Conservation (phyloP, 345 rosid genomes). For the Leavenworthia alabamica region DNA sequence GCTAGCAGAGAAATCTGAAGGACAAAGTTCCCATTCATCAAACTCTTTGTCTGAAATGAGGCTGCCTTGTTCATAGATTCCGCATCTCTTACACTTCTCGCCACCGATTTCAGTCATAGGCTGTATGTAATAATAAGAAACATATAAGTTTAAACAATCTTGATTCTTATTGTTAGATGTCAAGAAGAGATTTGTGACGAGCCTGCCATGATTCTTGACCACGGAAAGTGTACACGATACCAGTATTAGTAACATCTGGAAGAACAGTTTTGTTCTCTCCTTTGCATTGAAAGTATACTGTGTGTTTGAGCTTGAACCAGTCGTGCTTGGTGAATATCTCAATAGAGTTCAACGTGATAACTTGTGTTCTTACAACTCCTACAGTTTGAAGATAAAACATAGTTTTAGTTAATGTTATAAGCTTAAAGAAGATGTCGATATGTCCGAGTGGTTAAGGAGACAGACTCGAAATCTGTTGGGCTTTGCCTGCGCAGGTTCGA, state of each 20-base stretch:
- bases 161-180: neutral
- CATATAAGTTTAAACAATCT: neutral
- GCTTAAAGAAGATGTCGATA: neutral
- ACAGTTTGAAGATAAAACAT: neutral
- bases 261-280: slow-evolving; percentile 50
- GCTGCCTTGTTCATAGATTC: slow-evolving; percentile 67
- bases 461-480: slow-evolving; percentile 99
- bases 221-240: slow-evolving; percentile 37
- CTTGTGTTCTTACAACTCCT: slow-evolving; percentile 36
- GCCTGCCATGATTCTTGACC: slow-evolving; percentile 87
- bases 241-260: slow-evolving; percentile 44
- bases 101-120: slow-evolving; percentile 56
- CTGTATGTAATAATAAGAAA: slow-evolving; percentile 33
- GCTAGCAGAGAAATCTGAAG: slow-evolving; percentile 56
- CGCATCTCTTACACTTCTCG: slow-evolving; percentile 85
- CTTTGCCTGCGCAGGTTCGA: slow-evolving; percentile 99
- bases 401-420: accelerated
- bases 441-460: slow-evolving; percentile 29
- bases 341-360: slow-evolving; percentile 46
- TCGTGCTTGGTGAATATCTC: slow-evolving; percentile 52
- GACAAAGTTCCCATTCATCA: slow-evolving; percentile 89
- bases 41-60: slow-evolving; percentile 56
- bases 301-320: slow-evolving; percentile 41
- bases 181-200: neutral
- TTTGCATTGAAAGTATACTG: slow-evolving; percentile 54